Conservation (phyloP, 148 eudicot genomes). For the Rhododendron ovatum region DNA sequence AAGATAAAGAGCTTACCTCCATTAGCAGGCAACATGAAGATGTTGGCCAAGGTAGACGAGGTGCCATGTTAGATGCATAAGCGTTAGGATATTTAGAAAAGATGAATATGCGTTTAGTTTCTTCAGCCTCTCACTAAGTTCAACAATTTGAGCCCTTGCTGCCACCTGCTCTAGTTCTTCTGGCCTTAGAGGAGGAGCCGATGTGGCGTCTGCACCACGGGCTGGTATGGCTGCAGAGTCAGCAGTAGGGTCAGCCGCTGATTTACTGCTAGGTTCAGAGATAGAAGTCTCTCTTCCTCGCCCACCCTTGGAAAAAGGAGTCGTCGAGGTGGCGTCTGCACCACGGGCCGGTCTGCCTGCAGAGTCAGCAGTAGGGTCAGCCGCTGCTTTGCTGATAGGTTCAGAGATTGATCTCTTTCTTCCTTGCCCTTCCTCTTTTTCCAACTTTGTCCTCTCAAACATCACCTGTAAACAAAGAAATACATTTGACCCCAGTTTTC, state of each 20-base stretch:
- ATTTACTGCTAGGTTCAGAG: not conserved
- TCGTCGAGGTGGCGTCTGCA: not conserved
- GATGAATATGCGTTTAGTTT: conserved; percentile 69
- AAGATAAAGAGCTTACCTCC: not conserved
- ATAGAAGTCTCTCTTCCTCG: not conserved
- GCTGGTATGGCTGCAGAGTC: not conserved
- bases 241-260: not conserved
- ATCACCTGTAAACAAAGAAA: conserved; percentile 40
- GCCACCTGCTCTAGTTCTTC: conserved; percentile 20
- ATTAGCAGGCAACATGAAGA: conserved; percentile 20
- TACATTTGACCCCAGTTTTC: not conserved
- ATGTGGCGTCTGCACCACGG: not conserved
- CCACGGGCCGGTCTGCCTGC: not conserved
- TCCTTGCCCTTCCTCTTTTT: conserved; percentile 67
- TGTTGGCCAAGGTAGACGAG: conserved; percentile 60
- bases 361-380: not conserved
- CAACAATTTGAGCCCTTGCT: conserved; percentile 22
- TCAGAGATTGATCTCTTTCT: not conserved
- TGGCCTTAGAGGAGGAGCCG: not conserved
- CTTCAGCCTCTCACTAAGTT: conserved; percentile 38
- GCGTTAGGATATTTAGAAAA: conserved; percentile 47
- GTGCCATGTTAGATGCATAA: conserved; percentile 74
- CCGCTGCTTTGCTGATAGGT: not conserved
- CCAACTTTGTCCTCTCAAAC: conserved; percentile 64
- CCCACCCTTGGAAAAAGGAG: conserved; percentile 37